These are phyloP conservation scores for Eucalyptus globulus DNA, from an alignment of 345 rosid species.

Conservation along the genomic window DNA sequence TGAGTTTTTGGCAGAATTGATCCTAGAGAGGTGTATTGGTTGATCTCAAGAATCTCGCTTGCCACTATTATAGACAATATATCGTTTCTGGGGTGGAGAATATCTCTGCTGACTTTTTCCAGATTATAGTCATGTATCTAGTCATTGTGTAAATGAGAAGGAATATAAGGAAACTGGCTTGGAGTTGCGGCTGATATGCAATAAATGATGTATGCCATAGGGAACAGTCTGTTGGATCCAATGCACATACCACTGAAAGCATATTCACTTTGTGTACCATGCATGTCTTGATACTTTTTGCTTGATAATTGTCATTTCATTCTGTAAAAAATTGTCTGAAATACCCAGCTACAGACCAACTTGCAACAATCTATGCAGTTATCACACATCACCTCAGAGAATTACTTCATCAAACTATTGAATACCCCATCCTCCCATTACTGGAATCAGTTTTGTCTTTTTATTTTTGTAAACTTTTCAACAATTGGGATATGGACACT, in stretches of 20 bases:
- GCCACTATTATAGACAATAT: neutral
- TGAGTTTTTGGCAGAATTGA: neutral
- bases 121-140: neutral
- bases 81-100: neutral
- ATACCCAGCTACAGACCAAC: neutral
- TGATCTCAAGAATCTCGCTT: neutral
- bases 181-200: neutral
- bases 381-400: neutral
- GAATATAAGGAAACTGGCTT: neutral
- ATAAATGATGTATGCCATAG: neutral
- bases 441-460: neutral
- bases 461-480: neutral
- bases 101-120: neutral
- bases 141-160: neutral
- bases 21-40: neutral
- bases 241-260: neutral
- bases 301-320: neutral
- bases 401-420: neutral
- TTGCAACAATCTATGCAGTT: neutral
- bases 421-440: neutral
- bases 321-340: neutral
- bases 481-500: neutral
- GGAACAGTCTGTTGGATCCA: neutral
- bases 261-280: neutral
- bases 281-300: neutral